Evolutionary conservation across 345 rosid genomes (phyloP).

Genomic region (Ailanthus altissimus): DNA sequence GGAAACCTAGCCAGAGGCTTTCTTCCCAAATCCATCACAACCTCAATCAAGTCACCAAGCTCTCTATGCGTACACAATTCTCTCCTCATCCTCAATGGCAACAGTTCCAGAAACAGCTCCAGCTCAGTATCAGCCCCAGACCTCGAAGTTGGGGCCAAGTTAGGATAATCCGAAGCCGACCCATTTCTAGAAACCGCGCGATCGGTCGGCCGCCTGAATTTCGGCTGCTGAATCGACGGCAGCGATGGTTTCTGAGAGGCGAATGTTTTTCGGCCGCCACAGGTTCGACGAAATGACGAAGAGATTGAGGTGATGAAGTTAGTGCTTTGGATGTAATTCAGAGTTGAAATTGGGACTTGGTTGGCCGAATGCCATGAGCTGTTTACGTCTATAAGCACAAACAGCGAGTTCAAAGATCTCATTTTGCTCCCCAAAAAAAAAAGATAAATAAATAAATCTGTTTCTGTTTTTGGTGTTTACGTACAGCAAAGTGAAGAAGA

Average conservation of each 20-base stretch:
- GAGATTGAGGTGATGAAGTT: slow-evolving; percentile 42
- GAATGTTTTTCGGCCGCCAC: slow-evolving; percentile 47
- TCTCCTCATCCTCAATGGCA: slow-evolving; percentile 64
- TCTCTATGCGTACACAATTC: slow-evolving; percentile 55
- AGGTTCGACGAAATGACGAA: slow-evolving; percentile 64
- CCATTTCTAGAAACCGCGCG: slow-evolving; percentile 43
- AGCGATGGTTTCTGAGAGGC: slow-evolving; percentile 43
- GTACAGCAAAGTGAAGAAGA: background rate
- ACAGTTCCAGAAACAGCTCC: slow-evolving; percentile 69
- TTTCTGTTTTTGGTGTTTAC: background rate
- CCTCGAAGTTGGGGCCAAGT: slow-evolving; percentile 37
- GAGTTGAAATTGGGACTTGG: slow-evolving; percentile 45
- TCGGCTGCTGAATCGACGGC: slow-evolving; percentile 48
- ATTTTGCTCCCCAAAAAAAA: slow-evolving; percentile 20
- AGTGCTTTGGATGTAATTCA: slow-evolving; percentile 32
- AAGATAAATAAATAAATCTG: no score
- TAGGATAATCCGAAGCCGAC: slow-evolving; percentile 35
- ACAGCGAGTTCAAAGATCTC: slow-evolving; percentile 62
- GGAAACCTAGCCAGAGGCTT: slow-evolving; percentile 93
- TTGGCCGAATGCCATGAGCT: slow-evolving; percentile 62
- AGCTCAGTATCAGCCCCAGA: slow-evolving; percentile 50
- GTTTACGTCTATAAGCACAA: slow-evolving; percentile 67
- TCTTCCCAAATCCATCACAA: slow-evolving; percentile 93
- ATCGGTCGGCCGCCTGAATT: slow-evolving; percentile 57
- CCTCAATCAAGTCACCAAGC: slow-evolving; percentile 77